A percentile compares a stretch with the other conserved stretches of the same genome.
Conservation (phyloP, 441 rosid genomes). For the Erodium texanum region DNA sequence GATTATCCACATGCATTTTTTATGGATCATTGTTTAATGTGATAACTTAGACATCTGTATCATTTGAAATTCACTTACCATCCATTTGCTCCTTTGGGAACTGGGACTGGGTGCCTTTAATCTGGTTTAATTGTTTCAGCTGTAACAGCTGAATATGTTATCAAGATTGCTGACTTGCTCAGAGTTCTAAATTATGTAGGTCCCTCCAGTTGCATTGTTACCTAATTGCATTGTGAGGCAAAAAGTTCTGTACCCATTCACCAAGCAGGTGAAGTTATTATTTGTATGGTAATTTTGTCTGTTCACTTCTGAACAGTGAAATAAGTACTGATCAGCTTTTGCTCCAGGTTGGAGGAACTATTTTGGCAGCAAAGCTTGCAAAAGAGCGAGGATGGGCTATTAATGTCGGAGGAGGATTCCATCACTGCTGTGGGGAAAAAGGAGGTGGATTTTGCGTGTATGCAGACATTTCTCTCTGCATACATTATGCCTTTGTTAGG, state of each 20-base stretch:
- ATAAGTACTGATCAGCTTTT: slow-evolving; percentile 14
- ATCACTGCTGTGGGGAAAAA: slow-evolving; percentile 70
- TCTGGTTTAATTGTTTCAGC: slow-evolving; percentile 9
- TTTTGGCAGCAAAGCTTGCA: slow-evolving; percentile 85
- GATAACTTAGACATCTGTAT: neutral
- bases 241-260: slow-evolving; percentile 74
- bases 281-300: slow-evolving; percentile 7
- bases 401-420: slow-evolving; percentile 94
- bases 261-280: slow-evolving; percentile 51
- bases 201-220: slow-evolving; percentile 68
- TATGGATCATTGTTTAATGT: neutral
- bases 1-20: neutral
- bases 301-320: neutral
- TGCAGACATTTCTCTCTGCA: slow-evolving; percentile 87
- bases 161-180: slow-evolving; percentile 17
- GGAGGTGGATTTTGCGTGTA: slow-evolving; percentile 94
- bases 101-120: neutral
- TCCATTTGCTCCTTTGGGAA: neutral
- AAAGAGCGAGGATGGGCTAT: slow-evolving; percentile 88
- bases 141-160: neutral
- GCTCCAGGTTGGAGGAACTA: slow-evolving; percentile 80
- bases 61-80: slow-evolving; percentile 1
- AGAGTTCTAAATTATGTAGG: slow-evolving; percentile 33
- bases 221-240: slow-evolving; percentile 72
- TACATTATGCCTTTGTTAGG: slow-evolving; percentile 65